A percentile compares a stretch with the other conserved stretches of the same genome.
phyloP scores from a whole-genome alignment of 768 basidiomycete species.

The Lactarius deliciosus region DNA sequence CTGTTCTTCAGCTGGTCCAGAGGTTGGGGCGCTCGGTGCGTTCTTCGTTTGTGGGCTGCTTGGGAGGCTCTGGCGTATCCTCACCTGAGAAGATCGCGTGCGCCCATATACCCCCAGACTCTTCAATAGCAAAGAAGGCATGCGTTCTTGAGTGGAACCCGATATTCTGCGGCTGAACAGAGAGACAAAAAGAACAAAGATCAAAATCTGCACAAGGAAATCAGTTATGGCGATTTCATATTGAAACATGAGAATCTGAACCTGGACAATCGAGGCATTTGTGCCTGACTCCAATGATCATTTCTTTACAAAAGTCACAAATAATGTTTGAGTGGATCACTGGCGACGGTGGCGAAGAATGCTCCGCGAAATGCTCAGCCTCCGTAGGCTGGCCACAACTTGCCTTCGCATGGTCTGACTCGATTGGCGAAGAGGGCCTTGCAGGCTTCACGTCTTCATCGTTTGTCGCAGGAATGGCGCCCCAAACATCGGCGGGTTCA shows the following conservation, averaged over 20 bases:
- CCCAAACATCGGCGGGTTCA: conserved; percentile 25
- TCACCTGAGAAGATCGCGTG: conserved; percentile 55
- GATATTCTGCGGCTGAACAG: conserved; percentile 35
- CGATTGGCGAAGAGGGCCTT: not conserved
- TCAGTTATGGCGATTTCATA: not conserved
- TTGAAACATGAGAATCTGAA: conserved; percentile 35
- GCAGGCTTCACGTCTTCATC: not conserved
- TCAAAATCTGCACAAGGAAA: conserved; percentile 56
- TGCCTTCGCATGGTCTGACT: conserved; percentile 2
- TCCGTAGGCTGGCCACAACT: conserved; percentile 3
- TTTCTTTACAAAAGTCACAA: conserved; percentile 63
- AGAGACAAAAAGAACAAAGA: conserved; percentile 60
- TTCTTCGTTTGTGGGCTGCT: conserved; percentile 3
- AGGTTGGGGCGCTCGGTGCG: not conserved
- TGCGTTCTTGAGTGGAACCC: conserved; percentile 40
- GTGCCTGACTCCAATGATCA: conserved; percentile 65
- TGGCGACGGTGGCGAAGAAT: conserved; percentile 11
- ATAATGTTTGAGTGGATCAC: conserved; percentile 53
- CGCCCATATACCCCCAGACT: conserved; percentile 63
- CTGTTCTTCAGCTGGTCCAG: not conserved
- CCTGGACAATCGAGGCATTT: conserved; percentile 80
- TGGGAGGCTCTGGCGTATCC: conserved; percentile 32
- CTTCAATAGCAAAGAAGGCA: conserved; percentile 66
- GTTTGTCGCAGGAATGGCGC: not conserved
- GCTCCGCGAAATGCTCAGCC: not conserved